phyloP scores from a whole-genome alignment of 2,329 filamentous ascomycete species.

The Aspergillus arachidicola region DNA sequence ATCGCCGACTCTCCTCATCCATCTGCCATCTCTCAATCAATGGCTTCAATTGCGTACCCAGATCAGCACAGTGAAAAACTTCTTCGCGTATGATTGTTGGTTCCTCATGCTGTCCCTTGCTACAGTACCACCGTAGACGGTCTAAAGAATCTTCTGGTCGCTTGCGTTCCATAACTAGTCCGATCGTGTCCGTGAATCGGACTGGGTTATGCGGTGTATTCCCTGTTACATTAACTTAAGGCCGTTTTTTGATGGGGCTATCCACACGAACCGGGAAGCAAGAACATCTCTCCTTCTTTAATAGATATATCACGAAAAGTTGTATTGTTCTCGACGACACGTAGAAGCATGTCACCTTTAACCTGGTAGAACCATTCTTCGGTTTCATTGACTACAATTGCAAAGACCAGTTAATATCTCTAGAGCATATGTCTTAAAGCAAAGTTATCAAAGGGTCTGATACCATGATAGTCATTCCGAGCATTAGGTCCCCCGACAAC shows the following conservation, averaged over 20 bases:
- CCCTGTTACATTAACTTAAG: constrained; percentile 3
- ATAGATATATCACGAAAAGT: constrained; percentile 20
- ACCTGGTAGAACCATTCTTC: constrained; percentile 27
- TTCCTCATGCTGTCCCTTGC: constrained; percentile 6
- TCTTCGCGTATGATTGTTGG: constrained; percentile 21
- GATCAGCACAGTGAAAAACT: constrained; percentile 19
- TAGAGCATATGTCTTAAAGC: neutral
- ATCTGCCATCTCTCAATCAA: constrained; percentile 20
- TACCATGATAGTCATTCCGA: constrained; percentile 24
- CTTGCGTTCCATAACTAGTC: constrained; percentile 81
- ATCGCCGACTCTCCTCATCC: constrained; percentile 15
- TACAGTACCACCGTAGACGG: constrained; percentile 75
- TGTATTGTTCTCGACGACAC: constrained; percentile 16
- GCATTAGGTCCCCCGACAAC: constrained; percentile 22
- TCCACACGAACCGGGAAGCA: constrained; percentile 13
- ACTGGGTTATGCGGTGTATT: constrained; percentile 83
- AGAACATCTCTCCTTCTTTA: constrained; percentile 21
- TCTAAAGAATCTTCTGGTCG: constrained; percentile 70
- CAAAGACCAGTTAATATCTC: neutral
- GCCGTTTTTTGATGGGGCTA: neutral
- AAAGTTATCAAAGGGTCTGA: neutral
- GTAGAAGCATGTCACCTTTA: constrained; percentile 22
- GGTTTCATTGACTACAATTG: constrained; percentile 18
- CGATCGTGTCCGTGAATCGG: constrained; percentile 82
- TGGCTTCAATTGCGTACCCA: constrained; percentile 18